These are phyloP conservation scores for Acidomyces sp. DNA, from an alignment of 495 filamentous ascomycete species.

Conservation along the genomic window DNA sequence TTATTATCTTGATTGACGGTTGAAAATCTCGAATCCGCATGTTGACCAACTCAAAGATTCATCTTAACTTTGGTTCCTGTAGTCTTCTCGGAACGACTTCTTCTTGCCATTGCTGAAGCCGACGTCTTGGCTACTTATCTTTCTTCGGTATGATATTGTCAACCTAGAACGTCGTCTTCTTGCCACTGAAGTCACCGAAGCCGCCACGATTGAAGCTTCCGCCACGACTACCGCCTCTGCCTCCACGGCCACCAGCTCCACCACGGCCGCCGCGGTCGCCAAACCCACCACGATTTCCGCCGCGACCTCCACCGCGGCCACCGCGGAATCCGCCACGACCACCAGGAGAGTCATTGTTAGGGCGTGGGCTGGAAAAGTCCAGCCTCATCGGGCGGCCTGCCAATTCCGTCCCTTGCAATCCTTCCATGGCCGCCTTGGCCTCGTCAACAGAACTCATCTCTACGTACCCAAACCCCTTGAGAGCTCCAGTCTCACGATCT, in stretches of 20 bases:
- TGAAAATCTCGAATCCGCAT: too few relatives aligned
- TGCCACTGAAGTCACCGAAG: constrained; percentile 78
- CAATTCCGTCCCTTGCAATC: constrained; percentile 53
- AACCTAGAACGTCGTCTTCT: constrained; percentile 83
- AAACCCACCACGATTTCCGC: constrained; percentile 36
- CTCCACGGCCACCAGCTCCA: constrained; percentile 21
- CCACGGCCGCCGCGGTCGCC: constrained; percentile 36
- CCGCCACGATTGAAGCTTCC: constrained; percentile 53
- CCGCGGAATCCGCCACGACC: constrained; percentile 40
- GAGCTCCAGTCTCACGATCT: constrained; percentile 69
- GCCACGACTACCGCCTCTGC: constrained; percentile 15
- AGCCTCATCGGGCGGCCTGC: constrained; percentile 72
- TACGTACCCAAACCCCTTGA: constrained; percentile 94
- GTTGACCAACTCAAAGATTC: too few relatives aligned
- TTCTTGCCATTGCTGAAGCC: too few relatives aligned
- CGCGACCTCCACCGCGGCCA: constrained; percentile 32
- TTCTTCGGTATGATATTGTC: too few relatives aligned
- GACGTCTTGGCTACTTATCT: too few relatives aligned
- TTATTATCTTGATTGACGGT: too few relatives aligned
- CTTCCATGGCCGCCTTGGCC: constrained; percentile 60
- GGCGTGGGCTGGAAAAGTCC: constrained; percentile 72
- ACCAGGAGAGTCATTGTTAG: constrained; percentile 43
- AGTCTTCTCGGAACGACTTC: too few relatives aligned
- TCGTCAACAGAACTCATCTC: constrained; percentile 74
- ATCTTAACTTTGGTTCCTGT: too few relatives aligned